Percentiles rank a stretch among this genome's conserved stretches.
Conservation (phyloP, 306 rosid species). For the Glycine tomentella region DNA sequence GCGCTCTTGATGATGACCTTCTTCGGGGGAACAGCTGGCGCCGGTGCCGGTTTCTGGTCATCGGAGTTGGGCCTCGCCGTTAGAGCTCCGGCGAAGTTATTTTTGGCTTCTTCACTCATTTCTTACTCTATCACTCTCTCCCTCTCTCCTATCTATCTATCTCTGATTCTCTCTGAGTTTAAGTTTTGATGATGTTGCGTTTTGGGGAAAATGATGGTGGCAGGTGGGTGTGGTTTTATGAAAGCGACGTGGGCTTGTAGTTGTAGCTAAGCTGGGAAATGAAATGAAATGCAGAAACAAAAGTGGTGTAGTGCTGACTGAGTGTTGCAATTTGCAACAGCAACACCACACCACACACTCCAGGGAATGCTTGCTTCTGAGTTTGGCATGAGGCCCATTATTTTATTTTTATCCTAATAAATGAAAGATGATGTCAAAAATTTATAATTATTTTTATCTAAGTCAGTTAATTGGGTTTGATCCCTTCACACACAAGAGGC, state of each 20-base stretch:
- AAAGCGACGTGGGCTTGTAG: conserved; percentile 4
- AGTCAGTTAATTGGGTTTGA: too few relatives aligned
- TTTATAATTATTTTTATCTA: too few relatives aligned
- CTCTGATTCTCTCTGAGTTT: not conserved
- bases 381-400: not conserved
- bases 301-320: not conserved
- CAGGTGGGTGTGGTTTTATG: not conserved
- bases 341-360: conserved; percentile 11
- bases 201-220: not conserved
- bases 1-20: conserved; percentile 84
- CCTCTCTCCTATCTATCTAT: too few relatives aligned
- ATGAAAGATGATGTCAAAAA: too few relatives aligned
- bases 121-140: too few relatives aligned
- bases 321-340: not conserved
- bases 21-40: conserved; percentile 49
- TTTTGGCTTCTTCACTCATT: conserved; percentile 75
- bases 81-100: conserved; percentile 60
- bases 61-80: conserved; percentile 59
- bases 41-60: conserved; percentile 51
- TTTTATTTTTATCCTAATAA: too few relatives aligned
- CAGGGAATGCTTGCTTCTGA: not conserved
- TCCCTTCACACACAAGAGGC: not conserved
- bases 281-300: not conserved
- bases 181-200: not conserved
- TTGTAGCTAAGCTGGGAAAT: not conserved